phyloP scores from a whole-genome alignment of 495 filamentous ascomycete species.

The Xylaria acuta region DNA sequence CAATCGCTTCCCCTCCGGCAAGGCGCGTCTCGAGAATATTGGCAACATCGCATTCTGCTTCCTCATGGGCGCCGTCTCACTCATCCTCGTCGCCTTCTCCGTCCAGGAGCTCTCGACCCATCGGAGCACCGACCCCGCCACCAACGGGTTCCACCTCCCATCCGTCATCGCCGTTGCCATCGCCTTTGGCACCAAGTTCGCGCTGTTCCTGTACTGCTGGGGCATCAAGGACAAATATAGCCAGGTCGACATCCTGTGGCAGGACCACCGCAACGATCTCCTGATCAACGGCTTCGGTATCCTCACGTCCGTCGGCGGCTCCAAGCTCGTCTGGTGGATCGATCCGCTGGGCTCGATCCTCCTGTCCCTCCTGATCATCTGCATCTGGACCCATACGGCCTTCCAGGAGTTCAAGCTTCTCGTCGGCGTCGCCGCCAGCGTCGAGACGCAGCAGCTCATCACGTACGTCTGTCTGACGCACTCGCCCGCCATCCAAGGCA shows the following conservation, averaged over 20 bases:
- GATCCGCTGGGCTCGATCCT: slow-evolving; percentile 92
- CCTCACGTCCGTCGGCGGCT: slow-evolving; percentile 83
- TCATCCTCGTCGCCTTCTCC: slow-evolving; percentile 89
- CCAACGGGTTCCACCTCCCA: slow-evolving; percentile 75
- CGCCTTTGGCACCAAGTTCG: slow-evolving; percentile 84
- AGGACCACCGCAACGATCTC: slow-evolving; percentile 89
- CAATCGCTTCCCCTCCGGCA: slow-evolving; percentile 89
- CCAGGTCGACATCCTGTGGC: slow-evolving; percentile 92
- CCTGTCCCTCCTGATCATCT: slow-evolving; percentile 75
- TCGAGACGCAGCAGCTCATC: slow-evolving; percentile 88
- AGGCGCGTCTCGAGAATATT: slow-evolving; percentile 92
- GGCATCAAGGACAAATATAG: slow-evolving; percentile 82
- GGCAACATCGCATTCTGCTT: slow-evolving; percentile 98
- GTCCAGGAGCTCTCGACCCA: slow-evolving; percentile 66
- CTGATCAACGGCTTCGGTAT: slow-evolving; percentile 91
- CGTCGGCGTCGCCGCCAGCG: slow-evolving; percentile 85
- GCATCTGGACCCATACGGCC: slow-evolving; percentile 82
- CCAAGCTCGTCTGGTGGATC: slow-evolving; percentile 91
- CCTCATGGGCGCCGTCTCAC: slow-evolving; percentile 90
- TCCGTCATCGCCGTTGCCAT: slow-evolving; percentile 87
- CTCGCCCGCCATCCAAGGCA: slow-evolving; percentile 74
- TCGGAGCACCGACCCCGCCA: slow-evolving; percentile 46
- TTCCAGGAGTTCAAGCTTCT: slow-evolving; percentile 90
- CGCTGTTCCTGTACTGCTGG: slow-evolving; percentile 91
- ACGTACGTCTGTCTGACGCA: slow-evolving; percentile 98